These are phyloP conservation scores for Capronia epimyces DNA, from an alignment of 2,329 filamentous ascomycete species.

Conservation along the genomic window DNA sequence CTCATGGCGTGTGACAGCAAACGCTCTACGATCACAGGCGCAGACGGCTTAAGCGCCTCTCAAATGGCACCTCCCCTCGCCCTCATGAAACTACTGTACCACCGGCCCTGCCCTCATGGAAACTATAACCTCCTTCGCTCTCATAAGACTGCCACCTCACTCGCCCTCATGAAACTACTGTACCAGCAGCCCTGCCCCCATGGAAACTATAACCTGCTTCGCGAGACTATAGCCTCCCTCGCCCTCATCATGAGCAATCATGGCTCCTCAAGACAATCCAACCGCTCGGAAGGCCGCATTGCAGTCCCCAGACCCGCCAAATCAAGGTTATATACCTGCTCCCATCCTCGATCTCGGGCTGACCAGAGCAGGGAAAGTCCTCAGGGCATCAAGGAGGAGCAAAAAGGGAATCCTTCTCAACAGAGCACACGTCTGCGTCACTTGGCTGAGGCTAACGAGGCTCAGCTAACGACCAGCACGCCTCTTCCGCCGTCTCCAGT, in stretches of 20 bases:
- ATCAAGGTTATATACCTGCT: slow-evolving; percentile 9
- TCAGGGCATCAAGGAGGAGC: slow-evolving; percentile 10
- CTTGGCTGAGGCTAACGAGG: slow-evolving; percentile 2
- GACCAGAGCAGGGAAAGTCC: slow-evolving; percentile 5
- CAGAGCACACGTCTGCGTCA: slow-evolving; percentile 4
- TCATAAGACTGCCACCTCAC: too few species aligned
- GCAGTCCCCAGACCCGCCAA: slow-evolving; percentile 4
- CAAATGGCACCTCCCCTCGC: too few species aligned
- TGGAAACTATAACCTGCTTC: too few species aligned
- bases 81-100: too few species aligned
- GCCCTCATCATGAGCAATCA: slow-evolving; percentile 12
- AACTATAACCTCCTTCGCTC: too few species aligned
- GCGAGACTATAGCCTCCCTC: too few species aligned
- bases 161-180: too few species aligned
- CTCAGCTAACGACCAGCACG: slow-evolving; percentile 2
- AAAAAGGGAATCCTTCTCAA: slow-evolving; percentile 9
- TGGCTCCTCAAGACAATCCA: slow-evolving; percentile 10
- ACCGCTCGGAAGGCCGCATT: slow-evolving; percentile 7
- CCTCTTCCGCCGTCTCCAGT: slow-evolving; percentile 6
- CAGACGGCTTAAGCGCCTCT: too few species aligned
- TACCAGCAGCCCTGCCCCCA: too few species aligned
- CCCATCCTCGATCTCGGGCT: slow-evolving; percentile 6
- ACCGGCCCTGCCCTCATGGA: too few species aligned
- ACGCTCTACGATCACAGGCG: too few species aligned
- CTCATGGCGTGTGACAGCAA: too few species aligned